Base-by-base conservation (phyloP, 2,329 filamentous ascomycete species). In the Aspergillus sp. region DNA sequence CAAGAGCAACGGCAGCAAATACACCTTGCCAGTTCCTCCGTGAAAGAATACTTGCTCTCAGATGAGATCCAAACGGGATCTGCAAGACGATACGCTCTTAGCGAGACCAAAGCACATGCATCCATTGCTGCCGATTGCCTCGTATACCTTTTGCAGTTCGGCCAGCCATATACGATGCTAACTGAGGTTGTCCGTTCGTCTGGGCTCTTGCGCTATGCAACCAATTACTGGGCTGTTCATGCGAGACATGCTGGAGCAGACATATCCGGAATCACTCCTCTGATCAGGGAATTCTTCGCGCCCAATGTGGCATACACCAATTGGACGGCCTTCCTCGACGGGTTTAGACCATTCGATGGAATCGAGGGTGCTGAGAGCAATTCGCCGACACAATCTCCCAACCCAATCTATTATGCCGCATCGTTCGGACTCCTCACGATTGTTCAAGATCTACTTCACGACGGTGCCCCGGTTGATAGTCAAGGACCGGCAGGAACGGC, bases 141-240 rank as follows among this genome's bases (percentile, higher is more conserved):
- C 11, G 24, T 11, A 7, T 56, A 56, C 31, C 29, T 56, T 7
- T 29, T 56, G 26, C 54, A 51, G 16, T 51, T 56, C 46, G 39
- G 14, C 9, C 45, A 42, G 1, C 46, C 54, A 9, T 56, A 56
- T 45, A 42, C 20, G 9, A 50, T 29, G 22, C 16, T 22, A 14
- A 45, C 29, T 1, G 22, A 24, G 12, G 32, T 24, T 22, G 47
- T 51, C 18, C 46, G 26, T 4, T 18, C 29, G 18, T 56, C 54
- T 2, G 20, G 26, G 12, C 22, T 56, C 1, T 18, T 56, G n/a
- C 46, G 54, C 45, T 56, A 56, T 31, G 54, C 54, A 6, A 20
- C 54, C 18, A 56, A 56, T 29, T 56, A 56, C 46, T 56, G 54
- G 54, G n/a, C 54, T 10, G 26, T 36, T 5, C 54, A 56, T 42